Percentiles rank a stretch among this genome's conserved stretches.
Evolutionary conservation across 495 filamentous ascomycete species (phyloP).

Genomic region (Aspergillus carlsbadensis): DNA sequence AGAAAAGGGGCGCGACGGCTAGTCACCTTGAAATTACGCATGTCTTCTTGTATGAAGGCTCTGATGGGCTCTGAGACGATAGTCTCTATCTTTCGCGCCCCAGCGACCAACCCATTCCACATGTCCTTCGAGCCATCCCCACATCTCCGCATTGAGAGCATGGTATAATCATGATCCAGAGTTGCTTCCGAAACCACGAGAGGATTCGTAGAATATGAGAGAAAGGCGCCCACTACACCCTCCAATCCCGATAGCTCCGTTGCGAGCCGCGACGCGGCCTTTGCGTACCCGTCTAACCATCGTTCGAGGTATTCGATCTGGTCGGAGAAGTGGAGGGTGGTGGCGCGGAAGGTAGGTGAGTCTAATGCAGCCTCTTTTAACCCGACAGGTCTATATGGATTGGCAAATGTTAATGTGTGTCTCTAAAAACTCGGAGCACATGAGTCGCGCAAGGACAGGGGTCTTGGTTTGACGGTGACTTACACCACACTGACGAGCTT

Average conservation of each 20-base stretch:
- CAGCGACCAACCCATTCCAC: conserved; percentile 72
- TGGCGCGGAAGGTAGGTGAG: conserved; percentile 90
- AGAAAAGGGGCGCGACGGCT: not conserved
- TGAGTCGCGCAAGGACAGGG: not conserved
- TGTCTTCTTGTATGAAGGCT: conserved; percentile 70
- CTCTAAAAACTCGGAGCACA: not conserved
- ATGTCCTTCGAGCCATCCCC: conserved; percentile 82
- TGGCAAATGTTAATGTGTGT: conserved; percentile 17
- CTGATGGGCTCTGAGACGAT: conserved; percentile 79
- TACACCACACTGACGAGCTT: conserved; percentile 59
- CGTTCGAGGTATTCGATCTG: conserved; percentile 88
- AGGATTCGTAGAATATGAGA: conserved; percentile 70
- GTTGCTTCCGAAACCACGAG: conserved; percentile 70
- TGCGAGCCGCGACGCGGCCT: conserved; percentile 71
- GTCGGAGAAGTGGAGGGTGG: conserved; percentile 83
- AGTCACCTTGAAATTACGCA: conserved; percentile 61
- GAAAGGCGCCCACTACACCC: conserved; percentile 66
- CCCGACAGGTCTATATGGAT: conserved; percentile 65
- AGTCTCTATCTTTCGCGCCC: conserved; percentile 71
- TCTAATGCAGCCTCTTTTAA: conserved; percentile 95
- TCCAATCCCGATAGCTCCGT: conserved; percentile 72
- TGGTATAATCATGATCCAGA: conserved; percentile 92
- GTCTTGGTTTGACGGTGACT: conserved; percentile 14
- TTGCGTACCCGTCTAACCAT: conserved; percentile 89
- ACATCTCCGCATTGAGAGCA: conserved; percentile 79